Base-by-base conservation (phyloP, 164 flowering plant species). In the Vitis vinifera region DNA sequence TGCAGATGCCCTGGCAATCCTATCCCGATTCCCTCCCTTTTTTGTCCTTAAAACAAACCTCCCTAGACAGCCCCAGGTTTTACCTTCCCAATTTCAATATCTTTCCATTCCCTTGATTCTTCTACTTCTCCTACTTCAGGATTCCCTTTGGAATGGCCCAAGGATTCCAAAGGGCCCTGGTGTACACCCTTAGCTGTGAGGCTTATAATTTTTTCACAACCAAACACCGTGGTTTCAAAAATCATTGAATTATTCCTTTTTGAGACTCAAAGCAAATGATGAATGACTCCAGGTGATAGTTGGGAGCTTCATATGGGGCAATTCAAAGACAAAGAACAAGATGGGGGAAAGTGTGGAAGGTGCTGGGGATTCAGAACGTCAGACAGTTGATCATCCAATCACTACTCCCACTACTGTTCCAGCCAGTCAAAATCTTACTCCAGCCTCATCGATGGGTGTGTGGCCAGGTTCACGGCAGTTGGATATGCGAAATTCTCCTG, bases 281-380 rank as follows among this genome's bases (percentile, higher is more conserved):
- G 48, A 27, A 50, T 65, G 16, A 44, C 4, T 69, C 14, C 73
- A 86, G 90, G 87, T 87, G n/a, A 80, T 87, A 11, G 81, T 83
- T 47, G 90, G 88, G 57, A 87, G 84, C 80, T 84, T 85, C 73
- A 4, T 79, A 12, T 83, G 82, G 74, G 79, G 77, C 59, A 68
- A 72, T 69, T 71, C 85, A 48, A 83, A 78, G 71, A 52, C 73
- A 9, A 87, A 87, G 70, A 77, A 68, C 62, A 84, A 78, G 71
- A 73, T 61, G 17, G 58, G 9, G 17, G 76, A 68, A 65, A 74
- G 51, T 70, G 13, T 30, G 2, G 84, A 77, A 63, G 73, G 55
- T 68, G 72, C 65, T 0, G 70, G 48, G 11, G 82, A 78, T 68
- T 63, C 75, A 8, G 81, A 82, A 0, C 70, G 67, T 15, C 78